These are phyloP conservation scores for Neurospora intermedia DNA, from an alignment of 495 filamentous ascomycete genomes.

Conservation along the genomic window DNA sequence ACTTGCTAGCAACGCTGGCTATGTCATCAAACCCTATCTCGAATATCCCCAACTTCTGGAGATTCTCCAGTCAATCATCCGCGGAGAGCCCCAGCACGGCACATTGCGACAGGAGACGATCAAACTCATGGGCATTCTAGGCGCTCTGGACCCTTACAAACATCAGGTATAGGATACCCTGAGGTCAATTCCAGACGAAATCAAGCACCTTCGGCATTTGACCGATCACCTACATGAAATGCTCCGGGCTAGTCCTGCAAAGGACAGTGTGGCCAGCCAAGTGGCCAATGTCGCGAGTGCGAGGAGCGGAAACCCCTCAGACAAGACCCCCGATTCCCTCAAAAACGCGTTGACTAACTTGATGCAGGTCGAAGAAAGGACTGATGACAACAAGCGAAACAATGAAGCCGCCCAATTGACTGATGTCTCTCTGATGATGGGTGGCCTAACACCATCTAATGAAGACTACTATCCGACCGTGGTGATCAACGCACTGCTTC, in stretches of 20 bases:
- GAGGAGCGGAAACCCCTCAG: not conserved
- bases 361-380: slow-evolving; percentile 43
- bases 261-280: not conserved
- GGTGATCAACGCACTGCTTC: slow-evolving; percentile 87
- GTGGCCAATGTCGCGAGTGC: not conserved
- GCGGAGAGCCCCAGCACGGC: slow-evolving; percentile 70
- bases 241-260: not conserved
- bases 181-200: not conserved
- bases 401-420: slow-evolving; percentile 59
- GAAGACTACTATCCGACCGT: slow-evolving; percentile 98
- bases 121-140: slow-evolving; percentile 91
- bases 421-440: slow-evolving; percentile 96
- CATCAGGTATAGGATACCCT: slow-evolving; percentile 52
- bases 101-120: slow-evolving; percentile 85
- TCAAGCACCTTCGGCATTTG: not conserved
- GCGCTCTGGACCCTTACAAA: slow-evolving; percentile 90
- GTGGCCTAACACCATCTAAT: slow-evolving; percentile 87
- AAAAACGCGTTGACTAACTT: not conserved
- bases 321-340: not conserved
- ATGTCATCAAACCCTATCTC: slow-evolving; percentile 93
- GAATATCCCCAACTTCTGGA: slow-evolving; percentile 89
- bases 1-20: slow-evolving; percentile 86
- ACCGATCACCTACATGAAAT: not conserved
- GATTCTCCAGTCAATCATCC: slow-evolving; percentile 86
- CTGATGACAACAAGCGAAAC: slow-evolving; percentile 36